Evolutionary conservation across 495 filamentous ascomycete genomes (phyloP).

Genomic region (Ascobolus immersus): DNA sequence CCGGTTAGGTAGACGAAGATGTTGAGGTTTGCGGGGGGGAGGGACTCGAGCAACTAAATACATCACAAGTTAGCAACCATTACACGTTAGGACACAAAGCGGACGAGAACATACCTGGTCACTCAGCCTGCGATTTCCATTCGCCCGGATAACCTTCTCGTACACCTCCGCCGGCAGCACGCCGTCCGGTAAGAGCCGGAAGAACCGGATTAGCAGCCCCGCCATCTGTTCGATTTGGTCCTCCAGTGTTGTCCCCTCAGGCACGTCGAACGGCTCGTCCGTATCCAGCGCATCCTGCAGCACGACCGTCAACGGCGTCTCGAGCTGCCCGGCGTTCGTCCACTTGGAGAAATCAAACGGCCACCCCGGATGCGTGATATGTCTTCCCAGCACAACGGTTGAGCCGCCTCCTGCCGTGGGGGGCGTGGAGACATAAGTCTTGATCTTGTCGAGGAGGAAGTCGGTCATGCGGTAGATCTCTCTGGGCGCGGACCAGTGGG

Average conservation of each 20-base stretch:
- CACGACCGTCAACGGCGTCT: background rate
- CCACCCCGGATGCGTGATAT: too few species aligned
- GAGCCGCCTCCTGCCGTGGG: constrained; percentile 6
- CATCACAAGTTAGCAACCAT: background rate
- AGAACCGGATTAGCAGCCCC: constrained; percentile 10
- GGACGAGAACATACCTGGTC: constrained; percentile 8
- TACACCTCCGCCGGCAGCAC: constrained; percentile 12
- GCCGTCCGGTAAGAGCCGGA: constrained; percentile 8
- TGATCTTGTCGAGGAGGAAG: constrained; percentile 41
- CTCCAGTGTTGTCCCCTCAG: background rate
- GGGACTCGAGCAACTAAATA: constrained; percentile 13
- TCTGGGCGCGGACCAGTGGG: constrained; percentile 39
- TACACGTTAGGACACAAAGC: background rate
- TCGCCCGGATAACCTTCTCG: constrained; percentile 10
- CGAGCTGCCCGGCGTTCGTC: background rate
- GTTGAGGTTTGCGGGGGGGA: constrained; percentile 12
- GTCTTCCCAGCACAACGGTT: constrained; percentile 2
- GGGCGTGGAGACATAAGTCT: constrained; percentile 29
- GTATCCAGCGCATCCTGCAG: background rate
- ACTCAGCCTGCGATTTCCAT: constrained; percentile 4
- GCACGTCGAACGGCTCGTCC: background rate
- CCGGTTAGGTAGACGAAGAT: constrained; percentile 15
- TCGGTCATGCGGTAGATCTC: constrained; percentile 78
- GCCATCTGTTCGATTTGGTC: constrained; percentile 11
- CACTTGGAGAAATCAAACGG: background rate